Percentiles rank a stretch among this genome's conserved stretches.
phyloP scores from a whole-genome alignment of 352 stramenopile species.

The Phytopythium helicoides region DNA sequence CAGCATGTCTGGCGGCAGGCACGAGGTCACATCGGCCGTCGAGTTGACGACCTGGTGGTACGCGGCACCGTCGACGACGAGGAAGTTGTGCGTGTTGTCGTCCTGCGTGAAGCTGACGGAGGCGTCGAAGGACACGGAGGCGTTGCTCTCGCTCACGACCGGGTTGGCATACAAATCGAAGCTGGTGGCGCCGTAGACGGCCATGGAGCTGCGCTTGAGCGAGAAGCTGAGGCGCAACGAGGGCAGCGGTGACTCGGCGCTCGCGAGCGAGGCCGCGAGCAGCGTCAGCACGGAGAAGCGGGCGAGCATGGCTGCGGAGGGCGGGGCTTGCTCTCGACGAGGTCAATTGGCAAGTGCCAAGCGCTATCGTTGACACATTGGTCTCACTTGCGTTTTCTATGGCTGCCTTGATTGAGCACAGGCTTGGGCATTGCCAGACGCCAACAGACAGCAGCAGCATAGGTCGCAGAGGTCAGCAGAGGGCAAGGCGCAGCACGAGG shows the following conservation, averaged over 20 bases:
- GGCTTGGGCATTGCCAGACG: too few species aligned
- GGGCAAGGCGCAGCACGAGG: too few species aligned
- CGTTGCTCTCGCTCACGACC: slow-evolving; percentile 14
- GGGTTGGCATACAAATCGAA: slow-evolving; percentile 48
- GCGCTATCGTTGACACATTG: too few species aligned
- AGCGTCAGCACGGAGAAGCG: slow-evolving; percentile 3
- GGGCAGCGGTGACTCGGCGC: slow-evolving; percentile 17
- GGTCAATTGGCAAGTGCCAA: too few species aligned
- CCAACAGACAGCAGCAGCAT: too few species aligned
- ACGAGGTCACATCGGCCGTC: slow-evolving; percentile 16
- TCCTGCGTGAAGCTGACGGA: slow-evolving; percentile 28
- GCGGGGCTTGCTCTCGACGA: too few species aligned
- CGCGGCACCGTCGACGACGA: slow-evolving; percentile 29
- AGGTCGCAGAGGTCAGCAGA: too few species aligned
- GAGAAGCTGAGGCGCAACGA: slow-evolving; percentile 39
- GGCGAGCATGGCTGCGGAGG: not conserved
- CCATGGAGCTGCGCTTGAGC: slow-evolving; percentile 51
- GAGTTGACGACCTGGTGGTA: slow-evolving; percentile 24
- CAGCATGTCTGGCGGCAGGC: slow-evolving; percentile 19
- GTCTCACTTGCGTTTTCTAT: too few species aligned
- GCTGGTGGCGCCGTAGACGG: slow-evolving; percentile 35
- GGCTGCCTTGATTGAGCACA: too few species aligned
- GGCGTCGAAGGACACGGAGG: slow-evolving; percentile 38
- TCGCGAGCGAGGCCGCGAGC: not conserved
- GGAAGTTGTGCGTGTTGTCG: slow-evolving; percentile 31